Conservation (phyloP, 257 asterid species). For the Rhazya stricta region DNA sequence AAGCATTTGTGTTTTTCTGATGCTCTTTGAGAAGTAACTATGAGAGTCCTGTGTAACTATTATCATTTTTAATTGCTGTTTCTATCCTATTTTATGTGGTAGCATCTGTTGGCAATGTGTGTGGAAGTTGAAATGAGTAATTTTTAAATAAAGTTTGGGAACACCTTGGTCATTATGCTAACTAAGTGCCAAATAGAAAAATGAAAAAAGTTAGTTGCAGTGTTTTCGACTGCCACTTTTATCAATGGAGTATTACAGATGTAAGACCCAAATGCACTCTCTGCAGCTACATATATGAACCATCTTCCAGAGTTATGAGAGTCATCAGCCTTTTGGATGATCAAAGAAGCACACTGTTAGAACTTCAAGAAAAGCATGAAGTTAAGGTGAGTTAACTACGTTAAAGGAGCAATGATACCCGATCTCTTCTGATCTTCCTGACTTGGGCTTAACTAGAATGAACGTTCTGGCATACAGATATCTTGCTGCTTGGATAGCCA, state of each 20-base stretch:
- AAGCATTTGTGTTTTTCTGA: not conserved
- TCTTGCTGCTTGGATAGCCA: slow-evolving; percentile 93
- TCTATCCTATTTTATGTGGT: not conserved
- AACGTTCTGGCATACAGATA: slow-evolving; percentile 43
- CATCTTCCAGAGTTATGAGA: slow-evolving; percentile 71
- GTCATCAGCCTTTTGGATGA: slow-evolving; percentile 61
- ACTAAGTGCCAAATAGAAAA: not conserved
- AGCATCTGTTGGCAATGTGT: not conserved
- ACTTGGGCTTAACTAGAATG: slow-evolving; percentile 5
- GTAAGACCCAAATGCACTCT: slow-evolving; percentile 7
- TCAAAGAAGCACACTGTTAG: slow-evolving; percentile 60
- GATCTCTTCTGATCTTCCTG: not conserved
- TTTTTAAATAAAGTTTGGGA: not conserved
- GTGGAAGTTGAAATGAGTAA: not conserved
- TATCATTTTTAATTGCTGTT: not conserved
- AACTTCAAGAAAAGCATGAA: slow-evolving; percentile 89
- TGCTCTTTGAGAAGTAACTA: slow-evolving; percentile 4
- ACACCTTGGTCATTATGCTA: not conserved
- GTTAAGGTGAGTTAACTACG: slow-evolving; percentile 52
- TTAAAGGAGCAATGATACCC: not conserved
- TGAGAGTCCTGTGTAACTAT: not conserved
- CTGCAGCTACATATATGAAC: slow-evolving; percentile 80
- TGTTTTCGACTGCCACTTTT: not conserved
- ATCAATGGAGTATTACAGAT: not conserved
- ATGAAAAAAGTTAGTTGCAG: not conserved